Evolutionary conservation across 2,329 filamentous ascomycete genomes (phyloP), one percentile per base, ranked within the genome.

Genomic region (Aspergillus aculeatinus): DNA sequence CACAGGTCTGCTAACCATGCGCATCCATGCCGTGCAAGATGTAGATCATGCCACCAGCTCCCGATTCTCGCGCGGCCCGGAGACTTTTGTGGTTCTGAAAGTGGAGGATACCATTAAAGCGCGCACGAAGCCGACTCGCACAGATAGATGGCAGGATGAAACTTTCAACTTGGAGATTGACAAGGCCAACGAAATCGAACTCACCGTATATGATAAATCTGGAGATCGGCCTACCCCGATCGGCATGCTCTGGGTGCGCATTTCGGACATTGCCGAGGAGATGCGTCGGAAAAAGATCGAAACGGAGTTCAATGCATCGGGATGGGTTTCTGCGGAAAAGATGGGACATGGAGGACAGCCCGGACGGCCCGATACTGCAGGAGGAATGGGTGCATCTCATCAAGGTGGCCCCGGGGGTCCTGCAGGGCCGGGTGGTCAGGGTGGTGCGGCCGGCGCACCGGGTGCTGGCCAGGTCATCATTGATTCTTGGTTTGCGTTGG

Each of bases 261-360:
- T 99, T 72, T 96, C 95, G 16, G 95, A 99, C 75, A 96, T 99
- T 66, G 92, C 92, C 1, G 95, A 99, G 74, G 95, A 99, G 77
- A 94, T 99, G 84, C 89, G 95, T 73, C 88, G 93, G 63, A 98
- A 98, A 83, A 96, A 90, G 80, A 96, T 99, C 63, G 95, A 99
- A 78, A 90, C 92, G 14, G 95, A 99, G 73, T 91, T 97, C 74
- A 96, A 93, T 75, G 90, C 88, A 71, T 92, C 91, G 49, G 95
- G 94, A 56, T 99, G 95, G 95, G 94, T 97, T 56, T 96, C 95
- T 65, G 95, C 95, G 55, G 95, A 98, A 75, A 91, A 94, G 72
- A 96, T 98, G 91, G 90, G 86, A 51, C 87, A 85, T 63, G 81
- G 82, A 59, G 75, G 79, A 48, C 72, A 77, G 21, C 65, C 71